These are phyloP conservation scores for Gryganskiella cystojenkinii DNA, from an alignment of 192 early-diverging fungal genomes.

Conservation along the genomic window DNA sequence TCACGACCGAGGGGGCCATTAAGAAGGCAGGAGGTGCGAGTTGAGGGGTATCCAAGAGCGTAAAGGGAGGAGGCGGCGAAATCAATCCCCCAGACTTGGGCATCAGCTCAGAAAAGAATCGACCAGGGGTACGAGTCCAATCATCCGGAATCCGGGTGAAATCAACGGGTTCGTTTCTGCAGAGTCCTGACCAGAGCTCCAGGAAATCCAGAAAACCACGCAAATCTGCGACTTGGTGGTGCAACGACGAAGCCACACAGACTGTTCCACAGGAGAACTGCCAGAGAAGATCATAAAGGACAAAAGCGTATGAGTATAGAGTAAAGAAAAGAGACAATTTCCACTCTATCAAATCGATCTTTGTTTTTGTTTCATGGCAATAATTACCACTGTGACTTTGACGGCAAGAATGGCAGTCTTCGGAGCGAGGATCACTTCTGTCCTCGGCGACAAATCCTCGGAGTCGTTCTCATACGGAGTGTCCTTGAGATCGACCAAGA, in stretches of 20 bases:
- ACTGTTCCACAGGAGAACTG: conserved; percentile 52
- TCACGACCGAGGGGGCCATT: conserved; percentile 25
- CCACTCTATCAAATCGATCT: not conserved
- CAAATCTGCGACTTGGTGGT: conserved; percentile 47
- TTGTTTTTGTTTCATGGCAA: not conserved
- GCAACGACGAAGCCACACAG: conserved; percentile 34
- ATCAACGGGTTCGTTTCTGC: conserved; percentile 43
- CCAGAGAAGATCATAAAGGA: not conserved
- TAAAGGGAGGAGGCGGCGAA: conserved; percentile 27
- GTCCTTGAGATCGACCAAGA: conserved; percentile 42
- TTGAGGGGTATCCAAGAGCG: conserved; percentile 13
- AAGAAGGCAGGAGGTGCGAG: conserved; percentile 17
- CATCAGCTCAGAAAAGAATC: conserved; percentile 32
- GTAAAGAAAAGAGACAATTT: not conserved
- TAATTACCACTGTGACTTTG: conserved; percentile 46
- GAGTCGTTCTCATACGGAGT: conserved; percentile 23
- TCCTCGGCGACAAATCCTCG: conserved; percentile 35
- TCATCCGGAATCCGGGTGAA: conserved; percentile 48
- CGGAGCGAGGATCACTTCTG: not conserved
- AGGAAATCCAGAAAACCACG: conserved; percentile 51
- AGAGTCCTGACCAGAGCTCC: conserved; percentile 47
- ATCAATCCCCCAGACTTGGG: conserved; percentile 10
- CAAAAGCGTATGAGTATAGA: not conserved
- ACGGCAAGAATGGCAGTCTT: conserved; percentile 19
- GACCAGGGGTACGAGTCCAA: conserved; percentile 48